Percentiles rank a stretch among this genome's conserved stretches.
These are phyloP conservation scores for Medicago ruthenica DNA, from an alignment of 306 rosid genomes.

Conservation along the genomic window DNA sequence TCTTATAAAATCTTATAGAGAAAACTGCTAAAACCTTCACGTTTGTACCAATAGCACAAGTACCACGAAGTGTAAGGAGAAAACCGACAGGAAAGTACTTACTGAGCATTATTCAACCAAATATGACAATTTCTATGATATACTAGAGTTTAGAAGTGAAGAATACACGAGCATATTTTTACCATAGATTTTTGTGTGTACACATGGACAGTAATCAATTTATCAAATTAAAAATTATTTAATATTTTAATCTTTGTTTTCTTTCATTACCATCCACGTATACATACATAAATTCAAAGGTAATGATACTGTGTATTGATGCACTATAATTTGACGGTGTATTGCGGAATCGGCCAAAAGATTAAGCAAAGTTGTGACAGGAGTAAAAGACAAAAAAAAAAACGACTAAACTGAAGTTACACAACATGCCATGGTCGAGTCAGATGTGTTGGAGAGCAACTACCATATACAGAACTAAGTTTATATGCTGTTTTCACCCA, in stretches of 20 bases:
- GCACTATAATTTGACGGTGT: slow-evolving; percentile 13
- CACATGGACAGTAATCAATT: slow-evolving; percentile 20
- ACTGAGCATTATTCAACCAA: background rate
- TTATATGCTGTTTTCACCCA: slow-evolving; percentile 47
- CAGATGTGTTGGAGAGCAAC: slow-evolving; percentile 42
- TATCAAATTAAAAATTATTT: slow-evolving; percentile 1
- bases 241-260: slow-evolving; percentile 8
- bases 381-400: slow-evolving; percentile 19
- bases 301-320: slow-evolving; percentile 28
- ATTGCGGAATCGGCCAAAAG: slow-evolving; percentile 43
- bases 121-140: slow-evolving; percentile 36
- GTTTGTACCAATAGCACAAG: slow-evolving; percentile 25
- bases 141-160: slow-evolving; percentile 1
- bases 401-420: slow-evolving; percentile 35
- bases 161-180: slow-evolving; percentile 13
- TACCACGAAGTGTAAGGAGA: slow-evolving; percentile 21
- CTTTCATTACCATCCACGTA: slow-evolving; percentile 33
- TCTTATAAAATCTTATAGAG: too few relatives aligned
- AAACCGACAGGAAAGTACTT: slow-evolving; percentile 26
- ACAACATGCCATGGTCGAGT: slow-evolving; percentile 38
- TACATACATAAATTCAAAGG: slow-evolving; percentile 34
- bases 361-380: slow-evolving; percentile 18
- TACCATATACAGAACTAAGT: slow-evolving; percentile 55
- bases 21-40: slow-evolving; percentile 7
- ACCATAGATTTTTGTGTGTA: slow-evolving; percentile 35